phyloP scores from a whole-genome alignment of 257 asterid genomes.

The Avicennia marina region DNA sequence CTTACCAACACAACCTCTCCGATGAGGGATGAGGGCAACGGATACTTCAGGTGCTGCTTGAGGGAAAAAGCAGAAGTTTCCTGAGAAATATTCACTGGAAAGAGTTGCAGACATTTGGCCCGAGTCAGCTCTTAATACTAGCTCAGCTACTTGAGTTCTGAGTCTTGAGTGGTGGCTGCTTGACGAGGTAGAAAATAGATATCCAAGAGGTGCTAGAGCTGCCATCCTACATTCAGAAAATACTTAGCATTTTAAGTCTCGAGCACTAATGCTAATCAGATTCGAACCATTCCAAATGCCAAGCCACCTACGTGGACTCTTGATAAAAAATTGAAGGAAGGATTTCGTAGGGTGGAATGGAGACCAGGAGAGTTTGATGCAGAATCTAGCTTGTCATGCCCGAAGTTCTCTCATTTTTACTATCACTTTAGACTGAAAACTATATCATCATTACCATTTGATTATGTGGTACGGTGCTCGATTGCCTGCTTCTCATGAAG shows the following conservation, averaged over 20 bases:
- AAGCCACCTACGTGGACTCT: conserved; percentile 97
- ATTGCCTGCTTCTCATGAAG: conserved; percentile 89
- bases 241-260: conserved; percentile 86
- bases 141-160: conserved; percentile 95
- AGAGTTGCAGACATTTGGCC: conserved; percentile 92
- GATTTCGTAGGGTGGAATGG: conserved; percentile 88
- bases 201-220: conserved; percentile 86
- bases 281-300: conserved; percentile 60
- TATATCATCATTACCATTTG: conserved; percentile 86
- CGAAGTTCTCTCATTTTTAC: conserved; percentile 90
- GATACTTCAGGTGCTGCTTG: conserved; percentile 82
- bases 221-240: conserved; percentile 75
- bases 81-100: conserved; percentile 89
- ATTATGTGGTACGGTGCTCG: conserved; percentile 89
- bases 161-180: conserved; percentile 90
- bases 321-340: conserved; percentile 89
- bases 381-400: conserved; percentile 56
- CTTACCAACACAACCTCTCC: conserved; percentile 54
- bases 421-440: conserved; percentile 80
- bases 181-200: conserved; percentile 86
- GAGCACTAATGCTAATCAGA: conserved; percentile 84
- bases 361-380: conserved; percentile 74
- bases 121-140: conserved; percentile 92
- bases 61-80: conserved; percentile 91
- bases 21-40: conserved; percentile 69